These are phyloP conservation scores for Neoconidiobolus thromboides DNA, from an alignment of 371 early-diverging fungal species.

Conservation along the genomic window DNA sequence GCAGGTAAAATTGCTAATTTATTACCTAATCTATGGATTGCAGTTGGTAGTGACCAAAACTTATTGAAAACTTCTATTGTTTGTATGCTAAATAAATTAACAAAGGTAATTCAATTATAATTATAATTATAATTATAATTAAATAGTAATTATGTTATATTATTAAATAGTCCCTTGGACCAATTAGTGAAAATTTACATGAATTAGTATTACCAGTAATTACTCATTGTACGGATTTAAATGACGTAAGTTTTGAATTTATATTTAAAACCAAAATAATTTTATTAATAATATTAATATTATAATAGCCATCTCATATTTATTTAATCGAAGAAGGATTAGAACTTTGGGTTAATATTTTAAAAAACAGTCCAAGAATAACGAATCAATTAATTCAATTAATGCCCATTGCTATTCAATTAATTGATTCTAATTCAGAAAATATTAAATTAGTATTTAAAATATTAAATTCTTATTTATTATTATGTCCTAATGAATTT, in stretches of 20 bases:
- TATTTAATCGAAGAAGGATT: slow-evolving; percentile 75
- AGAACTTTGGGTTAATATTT: slow-evolving; percentile 61
- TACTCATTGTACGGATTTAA: slow-evolving; percentile 39
- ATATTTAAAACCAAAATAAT: too few relatives aligned
- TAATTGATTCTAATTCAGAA: slow-evolving; percentile 60
- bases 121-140: neutral
- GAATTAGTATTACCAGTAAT: slow-evolving; percentile 53
- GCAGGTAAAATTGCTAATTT: slow-evolving; percentile 45
- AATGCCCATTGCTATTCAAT: slow-evolving; percentile 29
- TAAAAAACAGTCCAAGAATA: slow-evolving; percentile 37
- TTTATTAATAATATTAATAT: too few relatives aligned
- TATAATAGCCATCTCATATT: slow-evolving; percentile 41
- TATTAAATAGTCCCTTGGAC: slow-evolving; percentile 32
- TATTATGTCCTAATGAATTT: slow-evolving; percentile 28
- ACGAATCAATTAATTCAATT: slow-evolving; percentile 37
- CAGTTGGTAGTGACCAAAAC: slow-evolving; percentile 40
- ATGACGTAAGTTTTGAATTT: slow-evolving; percentile 14
- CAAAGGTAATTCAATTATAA: slow-evolving; percentile 22
- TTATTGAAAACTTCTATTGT: slow-evolving; percentile 66
- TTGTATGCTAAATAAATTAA: slow-evolving; percentile 47
- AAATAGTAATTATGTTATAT: neutral
- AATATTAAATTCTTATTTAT: slow-evolving; percentile 57
- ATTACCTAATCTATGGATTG: slow-evolving; percentile 64
- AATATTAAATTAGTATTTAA: slow-evolving; percentile 44
- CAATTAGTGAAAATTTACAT: slow-evolving; percentile 48